These are phyloP conservation scores for Anisodus tanguticus DNA, from an alignment of 257 asterid genomes.

Conservation along the genomic window DNA sequence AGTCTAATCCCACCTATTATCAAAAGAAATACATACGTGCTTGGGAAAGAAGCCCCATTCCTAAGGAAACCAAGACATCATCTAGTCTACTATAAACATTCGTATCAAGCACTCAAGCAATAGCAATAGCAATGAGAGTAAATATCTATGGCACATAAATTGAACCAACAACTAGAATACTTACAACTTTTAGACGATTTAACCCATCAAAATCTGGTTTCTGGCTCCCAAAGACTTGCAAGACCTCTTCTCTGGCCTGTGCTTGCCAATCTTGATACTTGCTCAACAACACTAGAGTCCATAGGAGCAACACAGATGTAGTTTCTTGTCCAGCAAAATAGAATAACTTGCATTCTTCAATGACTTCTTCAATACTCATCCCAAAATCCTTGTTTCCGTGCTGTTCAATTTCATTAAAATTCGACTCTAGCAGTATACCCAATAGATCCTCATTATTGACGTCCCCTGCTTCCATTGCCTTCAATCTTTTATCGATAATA, in stretches of 20 bases:
- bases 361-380: constrained; percentile 34
- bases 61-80: background rate
- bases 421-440: constrained; percentile 29
- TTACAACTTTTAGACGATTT: constrained; percentile 44
- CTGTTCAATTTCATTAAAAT: constrained; percentile 25
- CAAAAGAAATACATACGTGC: background rate
- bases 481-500: constrained; percentile 43
- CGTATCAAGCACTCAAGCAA: background rate
- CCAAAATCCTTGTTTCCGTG: constrained; percentile 30
- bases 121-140: background rate
- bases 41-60: no score
- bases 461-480: constrained; percentile 36
- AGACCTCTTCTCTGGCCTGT: constrained; percentile 45
- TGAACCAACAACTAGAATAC: constrained; percentile 21
- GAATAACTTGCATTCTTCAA: constrained; percentile 61
- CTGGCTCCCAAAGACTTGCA: constrained; percentile 39
- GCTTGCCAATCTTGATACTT: constrained; percentile 44
- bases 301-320: constrained; percentile 52
- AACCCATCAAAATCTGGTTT: constrained; percentile 40
- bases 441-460: constrained; percentile 32
- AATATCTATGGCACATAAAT: background rate
- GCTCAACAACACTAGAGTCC: constrained; percentile 57
- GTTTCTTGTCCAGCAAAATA: constrained; percentile 67
- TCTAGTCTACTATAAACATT: background rate
- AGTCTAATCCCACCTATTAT: background rate